phyloP scores from a whole-genome alignment of 2,329 filamentous ascomycete genomes.

The Alternaria infectoria region DNA sequence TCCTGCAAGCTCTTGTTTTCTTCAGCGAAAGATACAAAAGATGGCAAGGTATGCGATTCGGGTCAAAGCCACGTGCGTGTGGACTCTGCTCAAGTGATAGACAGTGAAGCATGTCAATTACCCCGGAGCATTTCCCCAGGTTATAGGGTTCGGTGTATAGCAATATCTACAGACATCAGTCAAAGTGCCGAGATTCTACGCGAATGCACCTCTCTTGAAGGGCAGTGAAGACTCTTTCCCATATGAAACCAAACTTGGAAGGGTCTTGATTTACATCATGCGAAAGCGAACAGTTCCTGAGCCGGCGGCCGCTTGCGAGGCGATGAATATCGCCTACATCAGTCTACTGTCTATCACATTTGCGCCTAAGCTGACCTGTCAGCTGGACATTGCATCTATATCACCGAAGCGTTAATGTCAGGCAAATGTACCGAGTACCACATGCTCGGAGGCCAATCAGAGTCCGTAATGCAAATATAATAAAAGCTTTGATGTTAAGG shows the following conservation, averaged over 20 bases:
- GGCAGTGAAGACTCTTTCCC: neutral
- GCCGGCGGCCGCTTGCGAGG: neutral
- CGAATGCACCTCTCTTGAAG: neutral
- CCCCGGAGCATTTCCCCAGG: neutral
- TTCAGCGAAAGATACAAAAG: neutral
- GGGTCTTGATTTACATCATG: neutral
- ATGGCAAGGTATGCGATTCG: neutral
- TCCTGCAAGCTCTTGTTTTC: neutral
- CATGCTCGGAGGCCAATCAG: neutral
- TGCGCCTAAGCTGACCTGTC: neutral
- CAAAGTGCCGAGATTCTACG: neutral
- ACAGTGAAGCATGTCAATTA: neutral
- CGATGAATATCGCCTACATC: neutral
- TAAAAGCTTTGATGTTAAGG: neutral
- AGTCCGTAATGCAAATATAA: neutral
- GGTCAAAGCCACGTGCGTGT: neutral
- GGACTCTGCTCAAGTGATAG: neutral
- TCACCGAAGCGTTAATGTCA: neutral
- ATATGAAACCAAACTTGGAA: neutral
- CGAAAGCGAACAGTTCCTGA: neutral
- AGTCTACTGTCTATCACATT: neutral
- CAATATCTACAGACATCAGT: neutral
- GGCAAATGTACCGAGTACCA: neutral
- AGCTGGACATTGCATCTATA: neutral
- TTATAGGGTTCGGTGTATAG: neutral